phyloP scores from a whole-genome alignment of 2,329 filamentous ascomycete genomes.

The Claviceps citrina region DNA sequence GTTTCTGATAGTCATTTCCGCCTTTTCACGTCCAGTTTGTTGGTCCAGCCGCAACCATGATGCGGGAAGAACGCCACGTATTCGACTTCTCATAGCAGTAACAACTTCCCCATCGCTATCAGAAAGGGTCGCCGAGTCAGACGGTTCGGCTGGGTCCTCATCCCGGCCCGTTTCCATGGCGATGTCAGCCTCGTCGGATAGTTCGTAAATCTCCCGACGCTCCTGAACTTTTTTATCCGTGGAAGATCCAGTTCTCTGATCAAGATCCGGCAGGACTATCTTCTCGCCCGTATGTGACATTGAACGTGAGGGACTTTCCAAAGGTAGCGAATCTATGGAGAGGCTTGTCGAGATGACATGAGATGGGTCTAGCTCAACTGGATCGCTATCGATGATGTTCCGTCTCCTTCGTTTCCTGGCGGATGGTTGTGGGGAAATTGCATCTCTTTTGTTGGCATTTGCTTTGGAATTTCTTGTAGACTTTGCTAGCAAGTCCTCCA shows the following conservation, averaged over 20 bases:
- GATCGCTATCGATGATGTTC: constrained; percentile 18
- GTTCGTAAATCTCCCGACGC: neutral
- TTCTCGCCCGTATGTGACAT: neutral
- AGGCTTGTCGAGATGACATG: neutral
- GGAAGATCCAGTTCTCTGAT: neutral
- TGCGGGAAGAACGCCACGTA: constrained; percentile 49
- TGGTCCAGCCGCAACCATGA: constrained; percentile 50
- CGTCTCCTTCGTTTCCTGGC: constrained; percentile 17
- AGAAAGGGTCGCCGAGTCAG: constrained; percentile 16
- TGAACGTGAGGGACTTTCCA: neutral
- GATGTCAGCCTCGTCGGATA: neutral
- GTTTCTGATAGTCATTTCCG: constrained; percentile 14
- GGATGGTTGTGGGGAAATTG: constrained; percentile 13
- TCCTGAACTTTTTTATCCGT: neutral
- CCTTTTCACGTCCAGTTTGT: constrained; percentile 20
- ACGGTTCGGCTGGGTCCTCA: neutral
- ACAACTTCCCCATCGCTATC: constrained; percentile 27
- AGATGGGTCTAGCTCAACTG: constrained; percentile 10
- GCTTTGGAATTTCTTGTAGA: constrained; percentile 7
- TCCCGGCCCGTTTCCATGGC: neutral
- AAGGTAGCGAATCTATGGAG: neutral
- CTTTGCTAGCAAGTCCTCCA: constrained; percentile 19
- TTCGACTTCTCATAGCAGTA: constrained; percentile 27
- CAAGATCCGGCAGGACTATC: neutral
- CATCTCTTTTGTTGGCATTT: constrained; percentile 12